phyloP scores from a whole-genome alignment of 371 early-diverging fungal genomes.

The Rhizopus sp. region DNA sequence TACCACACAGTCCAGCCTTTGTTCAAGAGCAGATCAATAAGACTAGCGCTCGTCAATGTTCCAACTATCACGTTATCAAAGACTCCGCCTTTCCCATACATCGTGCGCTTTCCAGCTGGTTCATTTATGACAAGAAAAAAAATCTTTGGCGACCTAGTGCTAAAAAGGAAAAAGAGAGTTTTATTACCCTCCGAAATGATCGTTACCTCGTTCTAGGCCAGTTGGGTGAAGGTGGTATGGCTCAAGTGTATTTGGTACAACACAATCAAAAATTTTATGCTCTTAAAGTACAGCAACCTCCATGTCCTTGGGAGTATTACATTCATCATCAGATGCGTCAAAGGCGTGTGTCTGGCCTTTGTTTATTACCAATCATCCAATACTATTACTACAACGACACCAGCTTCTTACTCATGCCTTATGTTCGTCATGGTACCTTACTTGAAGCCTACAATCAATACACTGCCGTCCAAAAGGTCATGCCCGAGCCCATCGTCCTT shows the following conservation, averaged over 20 bases:
- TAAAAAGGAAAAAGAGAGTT: background rate
- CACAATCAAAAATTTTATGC: slow-evolving; percentile 12
- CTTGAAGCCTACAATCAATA: slow-evolving; percentile 34
- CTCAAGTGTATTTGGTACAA: slow-evolving; percentile 33
- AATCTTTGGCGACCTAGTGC: background rate
- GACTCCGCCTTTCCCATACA: background rate
- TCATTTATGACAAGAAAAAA: slow-evolving; percentile 1
- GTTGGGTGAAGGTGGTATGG: slow-evolving; percentile 49
- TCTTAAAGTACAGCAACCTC: slow-evolving; percentile 39
- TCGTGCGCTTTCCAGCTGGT: background rate
- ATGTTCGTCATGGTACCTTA: slow-evolving; percentile 31
- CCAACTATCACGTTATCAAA: slow-evolving; percentile 4
- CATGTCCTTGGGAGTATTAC: slow-evolving; percentile 50
- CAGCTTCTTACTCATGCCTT: slow-evolving; percentile 36
- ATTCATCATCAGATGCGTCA: slow-evolving; percentile 30
- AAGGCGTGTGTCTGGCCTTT: slow-evolving; percentile 2
- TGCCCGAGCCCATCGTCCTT: slow-evolving; percentile 45
- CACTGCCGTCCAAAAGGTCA: slow-evolving; percentile 6
- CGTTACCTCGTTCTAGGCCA: slow-evolving; percentile 19
- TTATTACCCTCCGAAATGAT: background rate
- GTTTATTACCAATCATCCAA: slow-evolving; percentile 2
- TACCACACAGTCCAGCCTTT: slow-evolving; percentile 17
- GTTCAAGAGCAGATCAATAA: slow-evolving; percentile 8
- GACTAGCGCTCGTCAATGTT: background rate
- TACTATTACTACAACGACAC: slow-evolving; percentile 29